A percentile compares a stretch with the other conserved stretches of the same genome.
Evolutionary conservation across 768 basidiomycete species (phyloP).

Genomic region (Saitozyma sp.): DNA sequence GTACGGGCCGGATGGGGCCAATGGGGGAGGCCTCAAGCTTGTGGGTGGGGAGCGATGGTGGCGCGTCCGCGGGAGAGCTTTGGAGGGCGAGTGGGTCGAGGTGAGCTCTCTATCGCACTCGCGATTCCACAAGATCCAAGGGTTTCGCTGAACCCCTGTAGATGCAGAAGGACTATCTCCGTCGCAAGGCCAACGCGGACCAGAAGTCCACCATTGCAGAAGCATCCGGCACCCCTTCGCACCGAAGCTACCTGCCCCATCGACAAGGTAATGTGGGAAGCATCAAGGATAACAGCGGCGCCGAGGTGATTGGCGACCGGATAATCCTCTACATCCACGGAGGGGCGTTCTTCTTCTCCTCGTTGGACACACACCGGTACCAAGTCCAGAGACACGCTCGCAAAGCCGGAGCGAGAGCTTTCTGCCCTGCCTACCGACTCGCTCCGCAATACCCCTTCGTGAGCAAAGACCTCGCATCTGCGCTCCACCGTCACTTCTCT

Average conservation of each 20-base stretch:
- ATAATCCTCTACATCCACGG: conserved; percentile 54
- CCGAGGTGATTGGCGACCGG: conserved; percentile 36
- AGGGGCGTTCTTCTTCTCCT: conserved; percentile 53
- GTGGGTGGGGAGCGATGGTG: conserved; percentile 53
- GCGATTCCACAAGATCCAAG: background rate
- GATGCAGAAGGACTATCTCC: conserved; percentile 53
- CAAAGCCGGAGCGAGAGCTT: conserved; percentile 52
- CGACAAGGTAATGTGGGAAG: conserved; percentile 30
- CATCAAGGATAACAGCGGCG: conserved; percentile 36
- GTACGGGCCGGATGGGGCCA: conserved; percentile 39
- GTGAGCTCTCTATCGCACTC: conserved; percentile 17
- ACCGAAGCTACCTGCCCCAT: conserved; percentile 18
- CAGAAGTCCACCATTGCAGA: background rate
- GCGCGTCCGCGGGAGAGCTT: conserved; percentile 44
- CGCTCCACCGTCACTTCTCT: background rate
- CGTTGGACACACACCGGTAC: conserved; percentile 54
- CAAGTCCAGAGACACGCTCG: conserved; percentile 53
- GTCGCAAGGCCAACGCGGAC: conserved; percentile 18
- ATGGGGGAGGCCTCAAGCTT: conserved; percentile 37
- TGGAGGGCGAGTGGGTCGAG: conserved; percentile 54
- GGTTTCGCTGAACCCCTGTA: conserved; percentile 16
- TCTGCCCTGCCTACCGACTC: conserved; percentile 48
- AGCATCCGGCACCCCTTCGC: background rate
- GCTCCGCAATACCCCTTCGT: conserved; percentile 52
- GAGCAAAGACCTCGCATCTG: conserved; percentile 11